Conservation (phyloP, 1,139 yeast genomes). For the Yarrowia galli region DNA sequence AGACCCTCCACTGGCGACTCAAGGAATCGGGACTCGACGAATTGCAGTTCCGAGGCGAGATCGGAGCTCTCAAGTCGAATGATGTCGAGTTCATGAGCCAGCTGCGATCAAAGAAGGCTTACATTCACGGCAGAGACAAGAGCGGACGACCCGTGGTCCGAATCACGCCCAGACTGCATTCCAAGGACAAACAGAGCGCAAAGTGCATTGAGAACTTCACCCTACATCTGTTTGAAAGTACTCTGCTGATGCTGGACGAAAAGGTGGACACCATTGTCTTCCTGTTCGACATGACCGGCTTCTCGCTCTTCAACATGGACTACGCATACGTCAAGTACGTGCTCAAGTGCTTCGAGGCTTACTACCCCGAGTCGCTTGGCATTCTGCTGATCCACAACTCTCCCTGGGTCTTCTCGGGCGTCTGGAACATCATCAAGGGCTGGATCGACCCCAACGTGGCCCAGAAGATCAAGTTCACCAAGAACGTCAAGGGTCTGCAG, state of each 20-base stretch:
- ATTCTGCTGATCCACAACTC: slow-evolving; percentile 80
- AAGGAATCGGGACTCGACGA: slow-evolving; percentile 64
- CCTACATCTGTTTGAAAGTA: slow-evolving; percentile 70
- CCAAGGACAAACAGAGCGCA: slow-evolving; percentile 71
- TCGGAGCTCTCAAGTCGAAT: slow-evolving; percentile 51
- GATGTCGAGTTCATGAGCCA: slow-evolving; percentile 60
- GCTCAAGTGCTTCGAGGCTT: slow-evolving; percentile 80
- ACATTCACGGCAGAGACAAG: slow-evolving; percentile 69
- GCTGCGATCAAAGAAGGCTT: slow-evolving; percentile 65
- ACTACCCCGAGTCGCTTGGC: slow-evolving; percentile 86
- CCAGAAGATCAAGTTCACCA: slow-evolving; percentile 77
- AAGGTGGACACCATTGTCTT: slow-evolving; percentile 76
- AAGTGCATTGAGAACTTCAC: slow-evolving; percentile 73
- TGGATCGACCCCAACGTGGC: slow-evolving; percentile 94
- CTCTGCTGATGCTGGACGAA: slow-evolving; percentile 66
- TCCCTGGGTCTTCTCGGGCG: slow-evolving; percentile 87
- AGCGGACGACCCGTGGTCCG: slow-evolving; percentile 72
- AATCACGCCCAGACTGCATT: slow-evolving; percentile 75
- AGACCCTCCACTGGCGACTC: slow-evolving; percentile 75
- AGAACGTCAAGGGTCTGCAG: slow-evolving; percentile 62
- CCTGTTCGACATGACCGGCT: slow-evolving; percentile 76
- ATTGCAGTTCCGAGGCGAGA: slow-evolving; percentile 68
- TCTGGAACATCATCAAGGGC: slow-evolving; percentile 82
- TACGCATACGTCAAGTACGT: slow-evolving; percentile 80
- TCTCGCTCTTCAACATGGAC: slow-evolving; percentile 82